Conservation (phyloP, 2,329 filamentous ascomycete genomes). For the Colletotrichum sp. region DNA sequence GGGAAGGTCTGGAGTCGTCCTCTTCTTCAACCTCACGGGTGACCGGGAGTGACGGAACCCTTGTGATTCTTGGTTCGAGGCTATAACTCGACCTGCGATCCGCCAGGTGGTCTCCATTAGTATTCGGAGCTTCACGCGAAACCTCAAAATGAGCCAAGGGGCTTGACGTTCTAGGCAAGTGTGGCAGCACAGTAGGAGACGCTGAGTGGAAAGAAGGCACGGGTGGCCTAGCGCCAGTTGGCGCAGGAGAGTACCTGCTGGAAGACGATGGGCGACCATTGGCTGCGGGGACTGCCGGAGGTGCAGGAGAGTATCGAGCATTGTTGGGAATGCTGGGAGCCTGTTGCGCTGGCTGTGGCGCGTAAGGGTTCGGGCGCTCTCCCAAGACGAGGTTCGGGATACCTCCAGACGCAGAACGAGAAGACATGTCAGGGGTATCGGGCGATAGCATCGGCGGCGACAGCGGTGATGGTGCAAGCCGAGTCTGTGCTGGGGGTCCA, state of each 20-base stretch:
- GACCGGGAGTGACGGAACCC: conserved; percentile 63
- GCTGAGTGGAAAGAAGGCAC: conserved; percentile 46
- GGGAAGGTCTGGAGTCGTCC: conserved; percentile 34
- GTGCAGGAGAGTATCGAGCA: conserved; percentile 69
- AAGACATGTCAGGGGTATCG: not conserved
- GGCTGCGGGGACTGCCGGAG: conserved; percentile 41
- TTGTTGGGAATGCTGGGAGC: conserved; percentile 38
- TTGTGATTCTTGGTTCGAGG: conserved; percentile 59
- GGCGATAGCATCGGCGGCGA: conserved; percentile 15
- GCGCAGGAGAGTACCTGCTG: conserved; percentile 60
- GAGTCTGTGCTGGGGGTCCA: conserved; percentile 29
- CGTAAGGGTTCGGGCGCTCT: conserved; percentile 59
- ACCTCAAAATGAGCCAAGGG: conserved; percentile 69
- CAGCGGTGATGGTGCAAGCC: conserved; percentile 25
- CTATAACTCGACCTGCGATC: conserved; percentile 57
- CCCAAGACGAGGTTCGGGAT: conserved; percentile 56
- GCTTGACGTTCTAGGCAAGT: conserved; percentile 70
- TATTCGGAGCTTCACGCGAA: conserved; percentile 29
- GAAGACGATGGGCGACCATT: conserved; percentile 46
- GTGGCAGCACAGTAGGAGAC: conserved; percentile 52
- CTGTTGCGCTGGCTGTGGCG: conserved; percentile 42
- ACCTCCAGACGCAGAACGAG: conserved; percentile 21
- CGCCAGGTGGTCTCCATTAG: conserved; percentile 46
- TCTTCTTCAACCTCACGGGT: conserved; percentile 69
- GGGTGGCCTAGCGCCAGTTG: conserved; percentile 41